These are phyloP conservation scores for Plasmodium falciparum DNA, from an alignment of 169 alveolate genomes.

Conservation along the genomic window DNA sequence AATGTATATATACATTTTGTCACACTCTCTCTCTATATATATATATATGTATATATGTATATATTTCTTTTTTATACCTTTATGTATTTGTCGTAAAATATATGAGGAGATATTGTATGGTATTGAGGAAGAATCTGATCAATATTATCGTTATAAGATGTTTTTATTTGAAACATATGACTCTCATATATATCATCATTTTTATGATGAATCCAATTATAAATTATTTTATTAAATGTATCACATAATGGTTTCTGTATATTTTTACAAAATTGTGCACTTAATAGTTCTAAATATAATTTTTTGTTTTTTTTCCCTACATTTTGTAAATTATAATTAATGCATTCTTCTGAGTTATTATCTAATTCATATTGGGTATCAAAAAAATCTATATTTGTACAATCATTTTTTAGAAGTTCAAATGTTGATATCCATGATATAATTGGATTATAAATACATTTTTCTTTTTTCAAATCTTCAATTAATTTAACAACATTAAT, in stretches of 20 bases:
- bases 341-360: conserved; percentile 11
- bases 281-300: conserved; percentile 33
- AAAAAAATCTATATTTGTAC: conserved; percentile 17
- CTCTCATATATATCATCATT: conserved; percentile 21
- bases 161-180: conserved; percentile 15
- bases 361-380: conserved; percentile 15
- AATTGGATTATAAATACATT: conserved; percentile 47
- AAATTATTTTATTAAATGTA: conserved; percentile 30
- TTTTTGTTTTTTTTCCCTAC: neutral
- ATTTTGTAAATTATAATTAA: conserved; percentile 1
- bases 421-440: conserved; percentile 59
- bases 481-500: conserved; percentile 30
- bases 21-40: too few species aligned
- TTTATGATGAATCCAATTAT: conserved; percentile 14
- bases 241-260: conserved; percentile 5
- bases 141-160: conserved; percentile 10
- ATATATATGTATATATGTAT: neutral
- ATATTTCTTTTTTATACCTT: conserved; percentile 4
- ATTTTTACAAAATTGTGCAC: conserved; percentile 7
- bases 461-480: conserved; percentile 31
- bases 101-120: conserved; percentile 46
- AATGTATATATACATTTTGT: neutral
- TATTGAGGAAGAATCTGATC: conserved; percentile 14
- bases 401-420: conserved; percentile 30
- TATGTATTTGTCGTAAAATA: conserved; percentile 22